Evolutionary conservation across 768 basidiomycete species (phyloP), one percentile per base, ranked within the genome.

Genomic region (Pulveroboletus sp.): DNA sequence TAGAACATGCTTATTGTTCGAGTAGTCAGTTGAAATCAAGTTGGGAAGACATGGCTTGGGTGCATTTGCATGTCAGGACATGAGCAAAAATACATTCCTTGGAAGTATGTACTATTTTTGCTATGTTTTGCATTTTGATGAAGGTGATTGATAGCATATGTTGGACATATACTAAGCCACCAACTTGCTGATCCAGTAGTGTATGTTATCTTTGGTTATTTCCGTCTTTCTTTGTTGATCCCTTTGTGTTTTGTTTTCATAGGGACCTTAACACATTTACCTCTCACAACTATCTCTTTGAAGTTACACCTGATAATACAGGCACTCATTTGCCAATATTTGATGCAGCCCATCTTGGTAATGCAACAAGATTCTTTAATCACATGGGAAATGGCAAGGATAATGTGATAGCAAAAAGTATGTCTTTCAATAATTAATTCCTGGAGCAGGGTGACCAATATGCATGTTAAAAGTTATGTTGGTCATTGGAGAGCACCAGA

Each of bases 321-420:
- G 27, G 33, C 2, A 1, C n/a, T 2, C 5, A 32, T 0, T 9
- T 50, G 1, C 32, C 30, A 8, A 8, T 59, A 36, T 47, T 58
- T 36, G 78, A 80, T 63, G 73, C 76, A 18, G 69, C 68, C n/a
- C 49, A 56, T 9, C 49, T 71, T 10, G 76, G 77, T 0, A 77
- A 80, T 59, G 62, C 69, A 38, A 75, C 71, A 0, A 64, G 77
- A 30, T 79, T 70, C 47, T 52, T 79, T 2, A 79, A 79, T 53
- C 73, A 75, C 46, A 39, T 24, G 1, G 2, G 8, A 2, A 21
- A 18, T 14, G 39, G 43, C 5, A 15, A 39, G 12, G 58, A 37
- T 3, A 59, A 63, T 43, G 59, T 64, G n/a, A 45, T 40, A 8
- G 67, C 69, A 47, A 49, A 0, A 2, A 8, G 72, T 74, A 49